A percentile compares a stretch with the other conserved stretches of the same genome.
These are phyloP conservation scores for Trichoderma polysporum DNA, from an alignment of 2,329 filamentous ascomycete species.

Conservation along the genomic window DNA sequence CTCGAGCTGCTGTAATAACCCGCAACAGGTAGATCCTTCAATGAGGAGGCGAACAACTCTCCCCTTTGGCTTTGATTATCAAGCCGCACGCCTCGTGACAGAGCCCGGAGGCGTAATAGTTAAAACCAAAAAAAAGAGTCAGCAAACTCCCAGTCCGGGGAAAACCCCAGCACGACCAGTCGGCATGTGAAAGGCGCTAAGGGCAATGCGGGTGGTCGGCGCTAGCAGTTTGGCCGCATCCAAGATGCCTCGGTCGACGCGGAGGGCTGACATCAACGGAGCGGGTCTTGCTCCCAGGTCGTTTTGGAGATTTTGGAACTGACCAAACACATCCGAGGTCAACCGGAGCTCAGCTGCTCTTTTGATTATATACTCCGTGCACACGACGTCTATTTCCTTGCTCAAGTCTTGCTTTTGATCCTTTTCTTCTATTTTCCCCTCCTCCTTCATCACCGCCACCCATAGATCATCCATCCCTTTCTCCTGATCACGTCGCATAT, in stretches of 20 bases:
- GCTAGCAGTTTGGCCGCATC: slow-evolving; percentile 22
- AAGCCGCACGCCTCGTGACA: not conserved
- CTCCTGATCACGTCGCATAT: not conserved
- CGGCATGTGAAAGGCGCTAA: slow-evolving; percentile 23
- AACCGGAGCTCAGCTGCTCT: not conserved
- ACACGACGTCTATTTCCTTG: not conserved
- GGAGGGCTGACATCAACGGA: slow-evolving; percentile 27
- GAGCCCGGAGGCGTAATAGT: not conserved
- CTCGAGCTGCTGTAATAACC: not conserved
- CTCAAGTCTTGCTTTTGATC: not conserved
- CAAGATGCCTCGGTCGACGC: slow-evolving; percentile 36
- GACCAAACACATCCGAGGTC: slow-evolving; percentile 20
- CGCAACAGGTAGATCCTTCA: not conserved
- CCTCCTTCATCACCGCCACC: not conserved
- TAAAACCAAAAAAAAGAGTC: slow-evolving; percentile 1
- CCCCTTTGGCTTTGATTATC: not conserved
- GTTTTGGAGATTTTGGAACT: not conserved
- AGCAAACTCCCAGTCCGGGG: too few relatives aligned
- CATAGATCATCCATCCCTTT: not conserved
- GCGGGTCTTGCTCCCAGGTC: slow-evolving; percentile 23
- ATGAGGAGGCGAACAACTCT: not conserved
- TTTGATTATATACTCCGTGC: slow-evolving; percentile 6
- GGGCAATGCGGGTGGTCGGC: slow-evolving; percentile 21
- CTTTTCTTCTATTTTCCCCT: not conserved
- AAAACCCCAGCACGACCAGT: not conserved